Evolutionary conservation across 2,329 filamentous ascomycete genomes (phyloP).

Genomic region (Aspergillus nomiae): DNA sequence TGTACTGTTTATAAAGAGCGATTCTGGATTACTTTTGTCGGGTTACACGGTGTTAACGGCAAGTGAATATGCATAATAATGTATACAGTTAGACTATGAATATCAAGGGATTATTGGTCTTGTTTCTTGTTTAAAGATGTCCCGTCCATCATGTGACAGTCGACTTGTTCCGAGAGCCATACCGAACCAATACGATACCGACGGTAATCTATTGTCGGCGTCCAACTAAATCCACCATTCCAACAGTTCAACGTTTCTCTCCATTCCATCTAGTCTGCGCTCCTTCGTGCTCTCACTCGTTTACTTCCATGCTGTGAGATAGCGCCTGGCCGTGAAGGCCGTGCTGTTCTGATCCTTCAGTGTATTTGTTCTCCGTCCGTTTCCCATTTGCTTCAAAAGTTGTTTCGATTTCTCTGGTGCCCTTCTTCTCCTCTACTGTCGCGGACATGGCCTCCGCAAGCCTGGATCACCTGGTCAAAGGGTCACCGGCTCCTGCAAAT

Average conservation of each 20-base stretch:
- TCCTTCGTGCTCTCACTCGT: not conserved
- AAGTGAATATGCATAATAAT: not conserved
- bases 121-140: not conserved
- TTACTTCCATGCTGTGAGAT: slow-evolving; percentile 24
- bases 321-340: slow-evolving; percentile 33
- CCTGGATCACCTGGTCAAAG: slow-evolving; percentile 90
- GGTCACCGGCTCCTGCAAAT: slow-evolving; percentile 68
- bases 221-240: not conserved
- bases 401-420: slow-evolving; percentile 4
- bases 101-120: not conserved
- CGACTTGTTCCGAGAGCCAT: not conserved
- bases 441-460: slow-evolving; percentile 60
- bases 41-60: not conserved
- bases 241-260: not conserved
- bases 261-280: not conserved
- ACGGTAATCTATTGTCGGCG: not conserved
- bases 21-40: not conserved
- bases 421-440: slow-evolving; percentile 14
- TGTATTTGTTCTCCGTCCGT: slow-evolving; percentile 1
- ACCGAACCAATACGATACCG: not conserved
- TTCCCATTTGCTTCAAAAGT: not conserved
- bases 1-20: not conserved
- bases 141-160: not conserved
- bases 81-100: not conserved
- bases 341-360: slow-evolving; percentile 14